Base-by-base conservation (phyloP, 306 rosid species). In the Prunus campanulata region DNA sequence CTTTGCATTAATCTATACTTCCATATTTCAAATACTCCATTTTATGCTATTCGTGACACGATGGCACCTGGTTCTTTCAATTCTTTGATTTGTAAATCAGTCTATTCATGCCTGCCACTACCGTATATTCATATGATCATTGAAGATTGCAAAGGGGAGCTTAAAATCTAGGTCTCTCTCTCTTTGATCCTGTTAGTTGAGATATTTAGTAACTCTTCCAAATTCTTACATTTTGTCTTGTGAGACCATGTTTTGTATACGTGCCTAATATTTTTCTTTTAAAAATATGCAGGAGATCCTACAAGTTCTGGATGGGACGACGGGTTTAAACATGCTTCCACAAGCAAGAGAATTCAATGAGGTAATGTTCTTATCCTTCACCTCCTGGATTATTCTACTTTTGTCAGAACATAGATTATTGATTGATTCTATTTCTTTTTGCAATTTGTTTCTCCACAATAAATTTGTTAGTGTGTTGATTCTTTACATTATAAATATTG, bases 241-340 rank as follows among this genome's bases (percentile, higher is more conserved):
- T 71, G 72, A 68, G 30, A 56, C 39, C 66, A 61, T 19, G 42
- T 25, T 82, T 63, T 63, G 30, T 24, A 0, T n/a, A 3, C 5
- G 10, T 62, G 29, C 49, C 54, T 46, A 30, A n/a, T 46, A 25
- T 71, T 18, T 72, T 32, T 74, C 51, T 57, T 76, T 66, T 24
- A 44, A 11, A 46, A 72, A 59, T 50, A 74, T 87, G 84, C 92
- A 95, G 99, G 99, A 92, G 83, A 90, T 95, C 83, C 93, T 92
- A 62, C 97, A 80, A 72, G 97, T 92, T 83, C 85, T 95, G 81
- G 99, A 95, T 87, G 99, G 99, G 78, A 95, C 97, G 13, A 95
- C 97, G 30, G 99, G 99, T 79, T 88, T 95, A 92, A 92, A 95
- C 85, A 95, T 95, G 99, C 86, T 95, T 71, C 97, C 97, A 54